Percentiles rank a stretch among this genome's conserved stretches.
Evolutionary conservation across 2,329 filamentous ascomycete genomes (phyloP).

Genomic region (Didymella pinodella): DNA sequence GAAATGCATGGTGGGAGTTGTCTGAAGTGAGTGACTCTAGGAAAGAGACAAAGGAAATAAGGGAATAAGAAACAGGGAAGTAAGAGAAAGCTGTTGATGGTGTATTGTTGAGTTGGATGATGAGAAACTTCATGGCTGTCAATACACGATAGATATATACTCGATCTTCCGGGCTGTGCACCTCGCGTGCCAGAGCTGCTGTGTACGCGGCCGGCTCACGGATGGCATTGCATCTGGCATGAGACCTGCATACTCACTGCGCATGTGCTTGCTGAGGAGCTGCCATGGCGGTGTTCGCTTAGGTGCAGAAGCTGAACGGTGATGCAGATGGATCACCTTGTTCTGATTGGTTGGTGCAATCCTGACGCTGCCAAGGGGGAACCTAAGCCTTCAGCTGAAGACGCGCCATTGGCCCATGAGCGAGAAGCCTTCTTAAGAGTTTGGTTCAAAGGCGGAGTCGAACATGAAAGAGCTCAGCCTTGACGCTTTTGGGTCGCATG

Average conservation of each 20-base stretch:
- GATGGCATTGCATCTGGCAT: neutral
- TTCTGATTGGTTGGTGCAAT: neutral
- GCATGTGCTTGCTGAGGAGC: neutral
- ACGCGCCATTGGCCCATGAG: neutral
- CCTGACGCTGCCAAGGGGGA: neutral
- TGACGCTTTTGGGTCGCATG: neutral
- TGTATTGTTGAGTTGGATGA: neutral
- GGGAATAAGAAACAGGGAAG: neutral
- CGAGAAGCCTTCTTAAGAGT: neutral
- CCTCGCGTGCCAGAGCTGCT: neutral
- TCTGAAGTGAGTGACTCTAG: neutral
- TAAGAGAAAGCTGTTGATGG: neutral
- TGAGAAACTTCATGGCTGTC: neutral
- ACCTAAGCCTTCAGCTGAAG: neutral
- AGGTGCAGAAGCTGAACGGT: neutral
- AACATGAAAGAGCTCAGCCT: neutral
- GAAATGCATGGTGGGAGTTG: neutral
- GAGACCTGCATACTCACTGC: neutral
- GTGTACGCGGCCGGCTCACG: neutral
- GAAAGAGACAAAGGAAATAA: constrained; percentile 3
- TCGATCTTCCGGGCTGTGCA: neutral
- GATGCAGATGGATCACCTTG: neutral
- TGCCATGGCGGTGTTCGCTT: neutral
- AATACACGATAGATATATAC: neutral
- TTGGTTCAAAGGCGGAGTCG: neutral